phyloP scores from a whole-genome alignment of 768 basidiomycete species.

The Termitomyces sp. region DNA sequence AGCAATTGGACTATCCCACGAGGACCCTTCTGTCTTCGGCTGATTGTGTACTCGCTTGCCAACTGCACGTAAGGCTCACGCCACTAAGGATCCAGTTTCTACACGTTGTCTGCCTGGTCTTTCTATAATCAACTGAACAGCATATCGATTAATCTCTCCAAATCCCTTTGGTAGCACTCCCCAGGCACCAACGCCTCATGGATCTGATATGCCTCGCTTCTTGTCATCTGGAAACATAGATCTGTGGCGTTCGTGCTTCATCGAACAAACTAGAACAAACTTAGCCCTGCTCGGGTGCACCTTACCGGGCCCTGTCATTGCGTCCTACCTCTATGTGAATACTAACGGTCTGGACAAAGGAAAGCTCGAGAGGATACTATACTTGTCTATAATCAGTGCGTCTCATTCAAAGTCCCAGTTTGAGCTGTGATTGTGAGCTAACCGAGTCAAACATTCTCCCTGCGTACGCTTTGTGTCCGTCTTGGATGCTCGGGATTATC shows the following conservation, averaged over 20 bases:
- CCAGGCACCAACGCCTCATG: constrained; percentile 7
- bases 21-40: neutral
- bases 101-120: neutral
- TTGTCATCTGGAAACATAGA: neutral
- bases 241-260: constrained; percentile 9
- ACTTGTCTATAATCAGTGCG: neutral
- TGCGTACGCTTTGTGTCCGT: neutral
- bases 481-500: neutral
- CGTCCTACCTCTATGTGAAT: neutral
- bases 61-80: neutral
- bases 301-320: neutral
- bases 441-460: neutral
- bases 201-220: constrained; percentile 2
- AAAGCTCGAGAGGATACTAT: neutral
- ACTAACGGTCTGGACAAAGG: neutral
- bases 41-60: neutral
- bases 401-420: neutral
- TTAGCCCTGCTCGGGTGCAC: neutral
- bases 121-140: constrained; percentile 2
- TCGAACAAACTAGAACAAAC: neutral
- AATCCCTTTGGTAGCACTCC: constrained; percentile 1
- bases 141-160: constrained; percentile 5
- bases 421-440: neutral
- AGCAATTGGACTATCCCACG: constrained; percentile 1
- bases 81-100: constrained; percentile 1